These are phyloP conservation scores for Blattamonas nauphoetae DNA, from an alignment of 78 protist species.

Conservation along the genomic window DNA sequence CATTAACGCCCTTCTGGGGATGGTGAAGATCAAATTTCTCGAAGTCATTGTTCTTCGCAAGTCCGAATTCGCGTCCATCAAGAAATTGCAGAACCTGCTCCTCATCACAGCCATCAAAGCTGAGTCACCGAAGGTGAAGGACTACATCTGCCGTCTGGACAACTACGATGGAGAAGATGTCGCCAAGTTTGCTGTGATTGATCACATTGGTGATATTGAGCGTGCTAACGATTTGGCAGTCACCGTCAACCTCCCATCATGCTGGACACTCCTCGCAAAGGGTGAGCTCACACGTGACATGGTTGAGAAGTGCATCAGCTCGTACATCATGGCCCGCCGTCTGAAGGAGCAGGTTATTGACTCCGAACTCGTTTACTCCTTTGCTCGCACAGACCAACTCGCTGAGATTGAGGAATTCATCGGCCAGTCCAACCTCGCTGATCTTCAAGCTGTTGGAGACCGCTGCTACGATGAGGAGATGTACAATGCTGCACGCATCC, in stretches of 20 bases:
- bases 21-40: slow-evolving; percentile 90
- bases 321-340: slow-evolving; percentile 81
- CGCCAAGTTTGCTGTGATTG: slow-evolving; percentile 51
- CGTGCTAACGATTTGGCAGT: slow-evolving; percentile 93
- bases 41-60: slow-evolving; percentile 91
- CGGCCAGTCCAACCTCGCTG: slow-evolving; percentile 61
- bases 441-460: slow-evolving; percentile 63
- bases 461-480: slow-evolving; percentile 78
- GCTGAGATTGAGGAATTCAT: slow-evolving; percentile 96
- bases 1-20: slow-evolving; percentile 56
- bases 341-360: slow-evolving; percentile 83
- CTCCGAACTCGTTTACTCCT: slow-evolving; percentile 83
- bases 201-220: slow-evolving; percentile 38
- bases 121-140: slow-evolving; percentile 61
- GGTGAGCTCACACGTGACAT: slow-evolving; percentile 74
- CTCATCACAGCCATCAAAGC: slow-evolving; percentile 92
- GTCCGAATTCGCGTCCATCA: slow-evolving; percentile 73
- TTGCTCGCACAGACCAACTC: slow-evolving; percentile 76
- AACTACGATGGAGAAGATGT: slow-evolving; percentile 91
- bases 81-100: slow-evolving; percentile 91
- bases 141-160: slow-evolving; percentile 85
- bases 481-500: slow-evolving; percentile 87
- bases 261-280: slow-evolving; percentile 76
- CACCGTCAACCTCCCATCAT: slow-evolving; percentile 67
- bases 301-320: slow-evolving; percentile 57